Evolutionary conservation across 257 asterid species (phyloP), one percentile per base, ranked within the genome.

Genomic region (Nicotiana undulata): DNA sequence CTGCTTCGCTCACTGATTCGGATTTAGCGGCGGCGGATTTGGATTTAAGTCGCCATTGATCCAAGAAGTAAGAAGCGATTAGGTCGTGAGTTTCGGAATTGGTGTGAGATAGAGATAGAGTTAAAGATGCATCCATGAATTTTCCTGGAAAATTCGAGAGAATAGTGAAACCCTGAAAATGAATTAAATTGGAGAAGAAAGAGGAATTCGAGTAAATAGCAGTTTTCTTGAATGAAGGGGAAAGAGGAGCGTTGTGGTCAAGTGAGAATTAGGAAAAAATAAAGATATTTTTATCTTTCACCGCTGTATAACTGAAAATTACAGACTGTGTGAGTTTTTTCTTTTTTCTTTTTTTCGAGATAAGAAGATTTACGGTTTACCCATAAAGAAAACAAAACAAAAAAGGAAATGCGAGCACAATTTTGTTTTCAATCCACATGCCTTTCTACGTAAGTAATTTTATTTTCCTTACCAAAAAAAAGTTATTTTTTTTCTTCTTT

Each of bases 41-140:
- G 65, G 98, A 89, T 67, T 83, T 87, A 63, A 86, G 86, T 80
- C 89, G 77, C 99, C 99, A 93, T 76, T 88, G 89, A 34, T 89
- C 86, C 78, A 95, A 84, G 88, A 91, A 95, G 91, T 93, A 88
- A 13, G 90, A 83, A 76, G 94, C 95, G 70, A 92, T 91, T 55
- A 59, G 82, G 86, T 92, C 97, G 51, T 72, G 72, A 26, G 31
- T 63, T 26, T 76, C 51, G 31, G 77, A 49, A 29, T 17, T 81
- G 18, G 79, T 84, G 11, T 75, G 81, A 9, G 85, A 87, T 82
- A 84, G 60, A 1, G 32, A 63, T 10, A 49, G 63, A 49, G 60
- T 17, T 64, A 63, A 40, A 59, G 49, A 63, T 12, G 76, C 44
- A 17, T 63, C 58, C 60, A 46, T 44, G 3, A 52, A 40, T 40